These are phyloP conservation scores for Eimeria sp. DNA, from an alignment of 169 alveolate genomes.

Conservation along the genomic window DNA sequence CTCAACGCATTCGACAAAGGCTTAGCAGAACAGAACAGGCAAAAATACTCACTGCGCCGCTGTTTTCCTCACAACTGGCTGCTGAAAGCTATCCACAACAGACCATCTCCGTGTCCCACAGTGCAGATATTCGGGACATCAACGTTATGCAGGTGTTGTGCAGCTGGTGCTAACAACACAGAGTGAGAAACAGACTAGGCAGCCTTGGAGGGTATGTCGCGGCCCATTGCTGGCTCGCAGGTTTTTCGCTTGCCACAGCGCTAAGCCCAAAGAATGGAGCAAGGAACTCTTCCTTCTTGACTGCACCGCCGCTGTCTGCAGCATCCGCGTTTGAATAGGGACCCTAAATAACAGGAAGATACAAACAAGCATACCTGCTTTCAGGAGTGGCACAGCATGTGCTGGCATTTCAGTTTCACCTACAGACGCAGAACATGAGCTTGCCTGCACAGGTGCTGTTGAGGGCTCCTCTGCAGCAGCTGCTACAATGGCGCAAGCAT, in stretches of 20 bases:
- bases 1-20: not conserved
- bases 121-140: not conserved
- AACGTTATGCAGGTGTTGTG: not conserved
- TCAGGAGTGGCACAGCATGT: not conserved
- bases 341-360: not conserved
- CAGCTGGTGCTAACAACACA: not conserved
- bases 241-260: not conserved
- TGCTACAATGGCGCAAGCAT: not conserved
- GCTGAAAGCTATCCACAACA: not conserved
- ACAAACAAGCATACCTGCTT: not conserved
- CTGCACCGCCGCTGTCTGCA: slow-evolving; percentile 61
- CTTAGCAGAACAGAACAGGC: not conserved
- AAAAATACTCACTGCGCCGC: not conserved
- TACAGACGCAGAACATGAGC: not conserved
- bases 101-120: not conserved
- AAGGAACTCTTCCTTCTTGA: slow-evolving; percentile 65
- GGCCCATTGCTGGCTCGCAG: slow-evolving; percentile 72
- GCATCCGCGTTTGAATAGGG: slow-evolving; percentile 52
- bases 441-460: not conserved
- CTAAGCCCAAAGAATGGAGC: slow-evolving; percentile 67
- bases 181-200: slow-evolving; percentile 70
- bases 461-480: not conserved
- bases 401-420: not conserved
- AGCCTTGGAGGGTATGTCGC: slow-evolving; percentile 84
- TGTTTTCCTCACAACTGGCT: not conserved